Evolutionary conservation across 768 basidiomycete genomes (phyloP).

Genomic region (Suillus cothurnatus): DNA sequence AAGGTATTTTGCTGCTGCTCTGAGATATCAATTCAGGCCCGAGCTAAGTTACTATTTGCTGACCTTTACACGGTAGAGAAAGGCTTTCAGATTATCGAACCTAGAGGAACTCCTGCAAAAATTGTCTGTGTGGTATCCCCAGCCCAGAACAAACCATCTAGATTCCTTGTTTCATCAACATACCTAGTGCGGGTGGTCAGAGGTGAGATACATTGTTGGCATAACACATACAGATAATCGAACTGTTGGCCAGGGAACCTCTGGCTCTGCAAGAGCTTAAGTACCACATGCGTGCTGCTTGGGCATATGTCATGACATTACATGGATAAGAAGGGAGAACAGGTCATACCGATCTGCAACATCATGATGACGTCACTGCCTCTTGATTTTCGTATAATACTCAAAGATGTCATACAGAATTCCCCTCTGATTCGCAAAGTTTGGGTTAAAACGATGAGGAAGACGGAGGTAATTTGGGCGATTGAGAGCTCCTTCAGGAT

Average conservation of each 20-base stretch:
- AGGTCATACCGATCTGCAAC: conserved; percentile 56
- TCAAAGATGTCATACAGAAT: conserved; percentile 56
- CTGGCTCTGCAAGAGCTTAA: conserved; percentile 33
- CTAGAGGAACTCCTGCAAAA: conserved; percentile 71
- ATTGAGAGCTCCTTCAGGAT: conserved; percentile 42
- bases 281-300: conserved; percentile 34
- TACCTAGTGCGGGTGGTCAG: no score
- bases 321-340: neutral
- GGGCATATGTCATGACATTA: neutral
- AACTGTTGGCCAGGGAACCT: neutral
- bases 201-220: no score
- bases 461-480: conserved; percentile 46
- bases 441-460: conserved; percentile 53
- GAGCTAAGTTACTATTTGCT: neutral
- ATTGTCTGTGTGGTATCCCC: conserved; percentile 83
- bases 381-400: conserved; percentile 50
- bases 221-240: no score
- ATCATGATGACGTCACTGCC: conserved; percentile 47
- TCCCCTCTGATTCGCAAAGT: conserved; percentile 52
- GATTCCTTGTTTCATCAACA: no score
- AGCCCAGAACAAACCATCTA: no score
- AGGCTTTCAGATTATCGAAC: conserved; percentile 71
- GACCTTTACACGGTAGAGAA: conserved; percentile 64
- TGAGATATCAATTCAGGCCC: neutral
- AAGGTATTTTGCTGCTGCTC: conserved; percentile 23